These are phyloP conservation scores for Penicillium daleae DNA, from an alignment of 495 filamentous ascomycete species.

Conservation along the genomic window DNA sequence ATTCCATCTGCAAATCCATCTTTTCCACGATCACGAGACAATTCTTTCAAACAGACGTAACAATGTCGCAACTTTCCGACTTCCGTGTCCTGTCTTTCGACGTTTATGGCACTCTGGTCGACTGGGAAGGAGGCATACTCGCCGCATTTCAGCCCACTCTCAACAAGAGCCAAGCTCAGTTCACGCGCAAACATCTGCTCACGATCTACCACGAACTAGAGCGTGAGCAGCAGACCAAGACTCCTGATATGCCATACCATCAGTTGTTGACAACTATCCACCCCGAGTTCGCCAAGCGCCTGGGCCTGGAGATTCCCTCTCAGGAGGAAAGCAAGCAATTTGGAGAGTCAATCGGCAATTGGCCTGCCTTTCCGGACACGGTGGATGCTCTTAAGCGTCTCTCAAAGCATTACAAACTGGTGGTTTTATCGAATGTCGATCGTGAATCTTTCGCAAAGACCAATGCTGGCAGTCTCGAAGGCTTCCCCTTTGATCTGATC, in stretches of 20 bases:
- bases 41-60: neutral
- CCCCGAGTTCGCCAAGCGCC: conserved; percentile 42
- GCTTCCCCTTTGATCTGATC: conserved; percentile 63
- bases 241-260: conserved; percentile 58
- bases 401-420: conserved; percentile 65
- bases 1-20: neutral
- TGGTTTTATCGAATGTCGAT: conserved; percentile 75
- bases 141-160: neutral
- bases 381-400: conserved; percentile 34
- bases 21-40: neutral
- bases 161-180: neutral
- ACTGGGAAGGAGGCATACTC: neutral
- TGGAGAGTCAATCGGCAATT: neutral
- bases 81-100: neutral
- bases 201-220: neutral
- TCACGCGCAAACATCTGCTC: neutral
- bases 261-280: conserved; percentile 56
- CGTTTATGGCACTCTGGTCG: neutral
- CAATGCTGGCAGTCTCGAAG: conserved; percentile 51
- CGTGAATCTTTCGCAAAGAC: conserved; percentile 61
- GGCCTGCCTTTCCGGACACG: neutral
- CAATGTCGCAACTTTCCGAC: neutral
- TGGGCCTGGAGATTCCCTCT: conserved; percentile 17
- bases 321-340: neutral
- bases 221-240: conserved; percentile 40